Base-by-base conservation (phyloP, 208 protist genomes). In the Trypanosoma scelopori region DNA sequence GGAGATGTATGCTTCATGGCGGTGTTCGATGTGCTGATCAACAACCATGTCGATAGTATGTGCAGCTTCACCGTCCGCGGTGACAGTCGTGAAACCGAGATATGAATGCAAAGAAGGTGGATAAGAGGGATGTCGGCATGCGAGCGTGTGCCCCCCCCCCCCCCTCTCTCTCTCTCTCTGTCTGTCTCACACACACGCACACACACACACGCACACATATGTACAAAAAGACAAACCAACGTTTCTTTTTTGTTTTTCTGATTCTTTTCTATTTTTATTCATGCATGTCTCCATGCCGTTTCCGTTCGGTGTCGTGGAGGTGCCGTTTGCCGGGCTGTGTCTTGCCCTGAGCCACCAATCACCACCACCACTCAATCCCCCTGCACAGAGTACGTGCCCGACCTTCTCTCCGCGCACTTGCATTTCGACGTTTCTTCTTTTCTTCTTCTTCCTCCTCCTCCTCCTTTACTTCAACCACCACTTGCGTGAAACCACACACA, bases 21-120 rank as follows among this genome's bases (percentile, higher is more conserved):
- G 5, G 65, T 70, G 35, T 95, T 74, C 71, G 46, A 70, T 50
- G 73, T 95, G 20, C 49, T 80, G 1, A 75, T 88, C 23, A 76
- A 89, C 55, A 79, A 65, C 42, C 30, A 70, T 30, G 41, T 76
- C 16, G 59, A 77, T 3, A 74, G 77, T 28, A 59, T 56, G 25
- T 55, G 49, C 28, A 66, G 56, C 6, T 79, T 95, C 12, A 27
- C 81, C 11, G 63, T 95, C 39, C 73, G 80, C 16, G 90, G 90
- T 20, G 85, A 92, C 52, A 93, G 86, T 47, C 81, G 90, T 47
- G 87, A 91, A 65, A 85, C 84, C 3, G 90, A 95, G 70, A 64
- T 93, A 63, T 95, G 25, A 65, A 5, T 4, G 23, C n/a, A 32
- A 42, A 0, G 9, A 42, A 5, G 42, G 18, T 13, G 20, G 18